Evolutionary conservation across 176 grass and related monocot genomes (phyloP).

Genomic region (Echinochloa phyllopogon): DNA sequence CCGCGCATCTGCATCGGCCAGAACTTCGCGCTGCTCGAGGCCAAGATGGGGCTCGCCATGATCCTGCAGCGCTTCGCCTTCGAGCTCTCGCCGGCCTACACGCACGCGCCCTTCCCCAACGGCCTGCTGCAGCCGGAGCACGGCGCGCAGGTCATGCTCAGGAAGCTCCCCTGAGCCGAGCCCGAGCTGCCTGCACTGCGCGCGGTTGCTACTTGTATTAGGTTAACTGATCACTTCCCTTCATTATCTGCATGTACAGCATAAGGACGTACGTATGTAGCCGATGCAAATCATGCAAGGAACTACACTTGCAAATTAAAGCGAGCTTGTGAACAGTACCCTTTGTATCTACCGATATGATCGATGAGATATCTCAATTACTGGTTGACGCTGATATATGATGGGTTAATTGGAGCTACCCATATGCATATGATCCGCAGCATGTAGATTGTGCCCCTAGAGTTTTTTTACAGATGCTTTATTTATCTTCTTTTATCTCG

Average conservation of each 20-base stretch:
- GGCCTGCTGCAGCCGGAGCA: constrained; percentile 65
- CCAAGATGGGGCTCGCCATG: constrained; percentile 69
- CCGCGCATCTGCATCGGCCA: constrained; percentile 77
- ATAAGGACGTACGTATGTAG: not conserved
- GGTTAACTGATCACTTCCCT: not conserved
- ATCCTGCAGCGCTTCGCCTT: constrained; percentile 78
- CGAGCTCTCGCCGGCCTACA: constrained; percentile 71
- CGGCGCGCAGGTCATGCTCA: constrained; percentile 68
- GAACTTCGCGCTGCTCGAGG: constrained; percentile 80
- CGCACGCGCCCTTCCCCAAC: constrained; percentile 53
- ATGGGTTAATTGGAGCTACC: not conserved
- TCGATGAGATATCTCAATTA: not conserved
- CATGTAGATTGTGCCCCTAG: not conserved
- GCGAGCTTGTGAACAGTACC: not conserved
- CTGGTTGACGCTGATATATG: not conserved
- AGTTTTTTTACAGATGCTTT: too few relatives aligned
- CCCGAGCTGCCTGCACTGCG: not conserved
- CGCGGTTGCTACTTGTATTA: not conserved
- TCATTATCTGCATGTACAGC: constrained; percentile 44
- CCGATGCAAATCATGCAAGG: not conserved
- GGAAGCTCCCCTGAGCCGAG: constrained; percentile 33
- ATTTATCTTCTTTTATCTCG: too few relatives aligned
- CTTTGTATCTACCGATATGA: not conserved
- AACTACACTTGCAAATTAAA: constrained; percentile 13
- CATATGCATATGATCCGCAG: not conserved